These are phyloP conservation scores for Tylopilus balloui DNA, from an alignment of 768 basidiomycete genomes.

Conservation along the genomic window DNA sequence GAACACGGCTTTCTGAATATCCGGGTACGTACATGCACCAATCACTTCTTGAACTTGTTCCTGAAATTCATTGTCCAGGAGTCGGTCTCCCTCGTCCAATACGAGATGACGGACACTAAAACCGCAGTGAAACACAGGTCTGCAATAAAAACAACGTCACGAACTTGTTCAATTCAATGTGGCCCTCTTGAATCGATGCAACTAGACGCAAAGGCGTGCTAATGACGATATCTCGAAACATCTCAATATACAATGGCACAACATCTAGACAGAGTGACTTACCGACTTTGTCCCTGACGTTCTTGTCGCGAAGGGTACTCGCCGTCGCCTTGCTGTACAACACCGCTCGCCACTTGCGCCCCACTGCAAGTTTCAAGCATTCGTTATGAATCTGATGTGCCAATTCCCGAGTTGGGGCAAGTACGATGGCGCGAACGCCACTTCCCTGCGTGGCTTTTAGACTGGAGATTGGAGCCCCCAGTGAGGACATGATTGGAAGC, in stretches of 20 bases:
- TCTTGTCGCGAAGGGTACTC: slow-evolving; percentile 69
- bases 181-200: slow-evolving; percentile 65
- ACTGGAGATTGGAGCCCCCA: slow-evolving; percentile 52
- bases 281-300: slow-evolving; percentile 74
- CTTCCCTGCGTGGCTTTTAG: slow-evolving; percentile 40
- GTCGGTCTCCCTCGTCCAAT: slow-evolving; percentile 87
- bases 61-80: slow-evolving; percentile 86
- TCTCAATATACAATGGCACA: neutral
- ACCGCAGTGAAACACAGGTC: slow-evolving; percentile 2
- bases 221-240: slow-evolving; percentile 72
- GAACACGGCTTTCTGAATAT: slow-evolving; percentile 83
- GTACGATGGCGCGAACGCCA: slow-evolving; percentile 73
- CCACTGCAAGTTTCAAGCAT: slow-evolving; percentile 73
- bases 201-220: slow-evolving; percentile 90
- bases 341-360: slow-evolving; percentile 77
- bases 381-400: slow-evolving; percentile 95
- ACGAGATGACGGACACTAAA: slow-evolving; percentile 79
- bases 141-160: slow-evolving; percentile 23
- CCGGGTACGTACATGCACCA: slow-evolving; percentile 62
- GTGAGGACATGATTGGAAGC: slow-evolving; percentile 66
- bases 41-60: slow-evolving; percentile 86
- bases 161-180: slow-evolving; percentile 69
- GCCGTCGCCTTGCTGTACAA: slow-evolving; percentile 90
- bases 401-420: slow-evolving; percentile 94
- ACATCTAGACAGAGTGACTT: slow-evolving; percentile 27